phyloP scores from a whole-genome alignment of 1,284 basidiomycete genomes.

The Ustilago crameri region DNA sequence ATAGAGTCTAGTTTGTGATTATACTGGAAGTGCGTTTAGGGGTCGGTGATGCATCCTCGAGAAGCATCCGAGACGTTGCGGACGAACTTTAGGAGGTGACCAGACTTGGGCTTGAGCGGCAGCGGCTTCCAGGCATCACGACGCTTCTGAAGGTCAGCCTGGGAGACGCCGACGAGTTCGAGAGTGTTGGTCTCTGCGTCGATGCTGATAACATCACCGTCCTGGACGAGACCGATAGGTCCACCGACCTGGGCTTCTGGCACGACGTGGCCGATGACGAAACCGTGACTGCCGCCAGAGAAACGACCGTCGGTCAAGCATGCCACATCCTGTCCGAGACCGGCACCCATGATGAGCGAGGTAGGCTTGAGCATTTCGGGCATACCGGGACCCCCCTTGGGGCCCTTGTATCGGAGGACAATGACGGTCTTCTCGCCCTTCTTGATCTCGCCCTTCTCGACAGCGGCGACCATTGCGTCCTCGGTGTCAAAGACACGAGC shows the following conservation, averaged over 20 bases:
- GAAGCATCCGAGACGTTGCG: slow-evolving; percentile 74
- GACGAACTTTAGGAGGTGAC: slow-evolving; percentile 69
- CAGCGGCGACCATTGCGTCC: slow-evolving; percentile 64
- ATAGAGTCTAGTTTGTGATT: background rate
- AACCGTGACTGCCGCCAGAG: slow-evolving; percentile 79
- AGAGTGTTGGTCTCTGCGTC: slow-evolving; percentile 82
- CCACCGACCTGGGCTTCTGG: slow-evolving; percentile 91
- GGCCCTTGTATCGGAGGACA: slow-evolving; percentile 67
- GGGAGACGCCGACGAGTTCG: slow-evolving; percentile 75
- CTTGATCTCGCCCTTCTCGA: slow-evolving; percentile 62
- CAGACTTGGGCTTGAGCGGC: slow-evolving; percentile 83
- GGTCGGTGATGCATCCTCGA: slow-evolving; percentile 86
- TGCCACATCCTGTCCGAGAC: slow-evolving; percentile 87
- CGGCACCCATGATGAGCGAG: slow-evolving; percentile 76
- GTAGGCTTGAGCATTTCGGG: slow-evolving; percentile 87
- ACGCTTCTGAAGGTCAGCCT: slow-evolving; percentile 78
- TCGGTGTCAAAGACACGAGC: slow-evolving; percentile 68
- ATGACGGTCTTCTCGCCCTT: slow-evolving; percentile 68
- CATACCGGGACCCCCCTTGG: slow-evolving; percentile 83
- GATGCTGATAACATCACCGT: slow-evolving; percentile 86
- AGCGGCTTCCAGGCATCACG: slow-evolving; percentile 79
- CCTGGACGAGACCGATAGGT: slow-evolving; percentile 86
- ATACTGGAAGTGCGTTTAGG: slow-evolving; percentile 67
- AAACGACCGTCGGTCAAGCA: slow-evolving; percentile 96
- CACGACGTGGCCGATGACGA: slow-evolving; percentile 91